Base-by-base conservation (phyloP, 805 yeast species). In the Candida ascalaphidarum region DNA sequence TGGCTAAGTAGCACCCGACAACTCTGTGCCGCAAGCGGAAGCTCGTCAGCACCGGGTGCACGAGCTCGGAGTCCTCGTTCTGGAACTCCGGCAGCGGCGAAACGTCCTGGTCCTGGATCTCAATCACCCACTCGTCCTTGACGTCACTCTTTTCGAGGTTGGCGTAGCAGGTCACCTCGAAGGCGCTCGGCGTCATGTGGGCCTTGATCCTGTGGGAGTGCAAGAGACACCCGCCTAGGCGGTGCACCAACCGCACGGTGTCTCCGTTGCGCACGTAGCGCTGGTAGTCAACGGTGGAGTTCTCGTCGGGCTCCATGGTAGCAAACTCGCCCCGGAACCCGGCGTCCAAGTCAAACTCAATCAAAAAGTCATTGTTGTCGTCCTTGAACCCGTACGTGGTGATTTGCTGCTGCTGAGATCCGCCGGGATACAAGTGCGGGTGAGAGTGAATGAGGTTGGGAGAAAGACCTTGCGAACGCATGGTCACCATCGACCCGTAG, bases 101-200 rank as follows among this genome's bases (percentile, higher is more conserved):
- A 27, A 26, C 30, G 40, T 58, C 62, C 49, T 81, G 89, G 26
- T 73, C 72, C 31, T 74, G 81, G 39, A 92, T 68, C 58, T 89
- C 95, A 24, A 89, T 63, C 21, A 80, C 60, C 98, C 98, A 92
- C 54, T 92, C 79, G 50, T 88, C 96, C 46, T 82, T 81, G 4
- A 52, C 53, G 46, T 89, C 97, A 35, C 92, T 89, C 35, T 75
- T 50, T 0, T 69, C 62, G 26, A 69, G 65, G 37, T 74, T 71
- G 32, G 96, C 94, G 48, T 85, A 85, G 46, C 96, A 82, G 8
- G 95, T 74, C 11, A 84, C 95, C 61, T 92, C 99, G 60, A 66
- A 80, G 29, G 71, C 71, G 21, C 66, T 55, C 31, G 68, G 71
- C 33, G 81, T 61, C 10, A 83, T 64, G 14, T 92, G 92, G 2